Percentiles rank a stretch among this genome's conserved stretches.
Evolutionary conservation across 2,329 filamentous ascomycete genomes (phyloP).

Genomic region (Bisporella sp.): DNA sequence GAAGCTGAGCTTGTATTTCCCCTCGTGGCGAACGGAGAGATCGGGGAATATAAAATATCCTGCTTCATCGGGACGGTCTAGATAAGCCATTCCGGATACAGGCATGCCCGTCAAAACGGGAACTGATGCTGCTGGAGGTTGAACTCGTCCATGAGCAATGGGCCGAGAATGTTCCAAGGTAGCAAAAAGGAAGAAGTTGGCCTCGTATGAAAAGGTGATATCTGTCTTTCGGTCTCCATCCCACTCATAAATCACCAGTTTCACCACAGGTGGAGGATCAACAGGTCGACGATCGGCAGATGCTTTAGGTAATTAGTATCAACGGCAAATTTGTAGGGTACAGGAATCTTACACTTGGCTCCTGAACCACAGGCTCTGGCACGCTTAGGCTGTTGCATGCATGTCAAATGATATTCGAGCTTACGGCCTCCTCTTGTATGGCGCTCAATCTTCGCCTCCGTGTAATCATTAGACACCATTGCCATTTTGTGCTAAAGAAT

Average conservation of each 20-base stretch:
- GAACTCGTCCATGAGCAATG: conserved; percentile 72
- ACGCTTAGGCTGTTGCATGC: conserved; percentile 90
- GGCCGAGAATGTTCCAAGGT: conserved; percentile 81
- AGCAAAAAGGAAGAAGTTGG: conserved; percentile 95
- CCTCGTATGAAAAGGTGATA: conserved; percentile 86
- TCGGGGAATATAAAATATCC: conserved; percentile 99
- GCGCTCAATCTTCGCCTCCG: too few relatives aligned
- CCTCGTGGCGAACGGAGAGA: conserved; percentile 90
- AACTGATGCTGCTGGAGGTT: conserved; percentile 52
- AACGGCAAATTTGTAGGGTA: neutral
- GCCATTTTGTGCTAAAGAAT: too few relatives aligned
- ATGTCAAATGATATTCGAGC: conserved; percentile 74
- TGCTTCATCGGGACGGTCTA: conserved; percentile 72
- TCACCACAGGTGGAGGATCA: conserved; percentile 75
- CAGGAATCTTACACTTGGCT: conserved; percentile 70
- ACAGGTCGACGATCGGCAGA: conserved; percentile 17
- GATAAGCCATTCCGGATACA: conserved; percentile 90
- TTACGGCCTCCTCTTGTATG: conserved; percentile 65
- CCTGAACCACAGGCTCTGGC: conserved; percentile 93
- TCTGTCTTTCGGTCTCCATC: conserved; percentile 41
- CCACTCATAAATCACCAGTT: conserved; percentile 74
- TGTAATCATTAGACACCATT: too few relatives aligned
- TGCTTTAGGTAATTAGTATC: conserved; percentile 15
- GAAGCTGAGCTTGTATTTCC: conserved; percentile 84
- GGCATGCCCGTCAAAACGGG: conserved; percentile 91